Base-by-base conservation (phyloP, 768 basidiomycete genomes). In the Phylloporus scabripes region DNA sequence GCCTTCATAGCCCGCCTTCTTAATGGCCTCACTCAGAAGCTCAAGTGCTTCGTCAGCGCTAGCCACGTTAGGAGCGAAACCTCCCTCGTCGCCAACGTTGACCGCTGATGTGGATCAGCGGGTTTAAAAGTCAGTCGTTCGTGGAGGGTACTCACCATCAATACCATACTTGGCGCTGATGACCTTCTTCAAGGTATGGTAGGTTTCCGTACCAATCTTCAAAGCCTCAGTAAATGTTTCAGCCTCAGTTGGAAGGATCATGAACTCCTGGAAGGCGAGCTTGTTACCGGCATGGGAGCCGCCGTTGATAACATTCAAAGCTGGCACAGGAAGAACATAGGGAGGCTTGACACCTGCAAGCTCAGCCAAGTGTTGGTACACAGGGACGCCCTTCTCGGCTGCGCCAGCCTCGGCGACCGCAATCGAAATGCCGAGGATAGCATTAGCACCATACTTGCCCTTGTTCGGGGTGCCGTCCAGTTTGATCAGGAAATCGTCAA, bases 231-330 rank as follows among this genome's bases (percentile, higher is more conserved):
- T 83, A 80, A 98, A 99, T 51, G 79, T 79, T 15, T 77, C 60
- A 45, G 96, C 96, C 45, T 94, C 95, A 53, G 92, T 94, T 54
- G 96, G 95, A 55, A 97, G 80, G 60, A 99, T 80, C 96, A 99
- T 98, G 79, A 99, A 99, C 73, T 99, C 96, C 74, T 99, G 96
- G 90, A 98, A 99, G 33, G 96, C 96, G 55, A 99, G 88, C 73
- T 95, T 94, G 81, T 99, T 99, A 44, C 96, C 96, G 51, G 96
- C 96, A 69, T 99, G 96, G 55, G 95, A 97, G 56, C 96, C 96
- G 70, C 96, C 96, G 74, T 99, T 99, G 79, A 99, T 99, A 62
- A 99, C 96, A 70, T 99, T 99, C 82, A 99, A 93, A 51, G 90
- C 83, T 42, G 96, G 96, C 66, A 73, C 74, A 53, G 96, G 96